Base-by-base conservation (phyloP, 257 asterid species). In the Salvia hispanica region DNA sequence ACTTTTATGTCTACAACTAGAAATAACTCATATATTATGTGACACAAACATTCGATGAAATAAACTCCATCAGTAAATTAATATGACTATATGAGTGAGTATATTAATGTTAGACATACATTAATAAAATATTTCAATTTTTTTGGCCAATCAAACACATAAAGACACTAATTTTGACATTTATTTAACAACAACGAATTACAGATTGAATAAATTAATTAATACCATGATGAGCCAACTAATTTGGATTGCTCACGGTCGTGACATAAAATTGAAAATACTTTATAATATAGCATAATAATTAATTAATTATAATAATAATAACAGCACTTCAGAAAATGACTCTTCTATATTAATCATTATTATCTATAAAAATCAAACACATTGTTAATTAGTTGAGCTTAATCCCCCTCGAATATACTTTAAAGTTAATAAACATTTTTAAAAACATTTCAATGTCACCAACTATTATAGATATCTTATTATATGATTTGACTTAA, bases 141-240 rank as follows among this genome's bases (percentile, higher is more conserved):
- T 62, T 43, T 62, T 1, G 65, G 15, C 2, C 59, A 25, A 9
- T 14, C 10, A 14, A 69, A 47, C 65, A 36, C 48, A 69, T 58
- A 48, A 33, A 47, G 34, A 34, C 66, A 69, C 43, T 53, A 39
- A 39, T 7, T 55, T 53, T 9, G 15, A 64, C 25, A 36, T 46
- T 36, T 34, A 47, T 25, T 18, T 69, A 39, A 47, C 50, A 46
- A 2, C 66, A 57, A 64, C 53, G n/a, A 37, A 56, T 57, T 56
- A 21, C 18, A 48, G 16, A 73, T 67, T 15, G 43, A 31, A 37
- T 66, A 66, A 73, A 57, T 21, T 73, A 73, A 57, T 21, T 73
- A 73, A 66, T 66, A 34, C 57, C 73, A 58, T 51, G 63, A 50
- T 42, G 58, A 66, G 52, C 69, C 72, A 66, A 58, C 64, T 58